phyloP scores from a whole-genome alignment of 164 flowering plant species.

The Vitis amurensis region DNA sequence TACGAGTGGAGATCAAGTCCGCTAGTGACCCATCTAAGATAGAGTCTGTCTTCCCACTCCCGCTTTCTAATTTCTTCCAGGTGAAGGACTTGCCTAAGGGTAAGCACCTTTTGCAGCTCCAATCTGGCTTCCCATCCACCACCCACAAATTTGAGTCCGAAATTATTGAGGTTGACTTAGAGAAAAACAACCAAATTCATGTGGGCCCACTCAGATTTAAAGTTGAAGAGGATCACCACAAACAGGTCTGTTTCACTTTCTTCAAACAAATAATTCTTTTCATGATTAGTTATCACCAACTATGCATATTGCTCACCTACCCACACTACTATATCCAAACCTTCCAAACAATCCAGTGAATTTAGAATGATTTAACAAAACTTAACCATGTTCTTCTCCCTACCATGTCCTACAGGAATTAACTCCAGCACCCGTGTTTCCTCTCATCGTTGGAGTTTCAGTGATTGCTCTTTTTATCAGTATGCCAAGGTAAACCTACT shows the following conservation, averaged over 20 bases:
- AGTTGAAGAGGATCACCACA: slow-evolving; percentile 61
- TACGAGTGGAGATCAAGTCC: slow-evolving; percentile 77
- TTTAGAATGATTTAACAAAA: no score
- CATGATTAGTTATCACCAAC: neutral
- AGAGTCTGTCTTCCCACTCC: slow-evolving; percentile 69
- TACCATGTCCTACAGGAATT: slow-evolving; percentile 64
- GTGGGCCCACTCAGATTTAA: slow-evolving; percentile 82
- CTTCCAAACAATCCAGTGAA: no score
- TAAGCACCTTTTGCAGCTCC: slow-evolving; percentile 76
- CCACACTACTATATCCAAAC: no score
- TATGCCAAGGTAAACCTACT: slow-evolving; percentile 71
- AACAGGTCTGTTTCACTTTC: slow-evolving; percentile 52
- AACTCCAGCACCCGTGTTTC: slow-evolving; percentile 86
- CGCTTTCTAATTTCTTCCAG: slow-evolving; percentile 86
- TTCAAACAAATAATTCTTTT: neutral
- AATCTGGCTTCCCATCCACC: slow-evolving; percentile 50
- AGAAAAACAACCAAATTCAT: slow-evolving; percentile 66
- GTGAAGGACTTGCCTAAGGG: slow-evolving; percentile 74
- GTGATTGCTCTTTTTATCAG: slow-evolving; percentile 70
- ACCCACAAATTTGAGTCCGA: slow-evolving; percentile 71
- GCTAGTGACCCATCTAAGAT: slow-evolving; percentile 71
- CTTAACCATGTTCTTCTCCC: neutral
- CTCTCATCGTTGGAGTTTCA: slow-evolving; percentile 73
- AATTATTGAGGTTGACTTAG: slow-evolving; percentile 81
- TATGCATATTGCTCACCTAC: neutral